phyloP scores from a whole-genome alignment of 2,329 filamentous ascomycete species.

The Colletotrichum sp. region DNA sequence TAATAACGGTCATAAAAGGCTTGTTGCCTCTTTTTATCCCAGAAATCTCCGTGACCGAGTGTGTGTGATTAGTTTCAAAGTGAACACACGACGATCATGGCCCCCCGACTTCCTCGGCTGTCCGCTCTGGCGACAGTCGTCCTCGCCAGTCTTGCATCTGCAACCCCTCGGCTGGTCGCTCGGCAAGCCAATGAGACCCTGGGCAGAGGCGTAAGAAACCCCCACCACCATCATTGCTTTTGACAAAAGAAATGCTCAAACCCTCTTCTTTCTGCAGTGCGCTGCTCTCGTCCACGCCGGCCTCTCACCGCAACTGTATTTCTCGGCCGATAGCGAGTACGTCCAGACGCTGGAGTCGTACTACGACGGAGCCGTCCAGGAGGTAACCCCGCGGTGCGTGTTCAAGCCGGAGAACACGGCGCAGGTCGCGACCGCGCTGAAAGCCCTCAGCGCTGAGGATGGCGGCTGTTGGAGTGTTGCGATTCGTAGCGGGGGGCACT shows the following conservation, averaged over 20 bases:
- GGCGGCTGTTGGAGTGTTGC: conserved; percentile 36
- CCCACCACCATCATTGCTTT: not conserved
- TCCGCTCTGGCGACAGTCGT: not conserved
- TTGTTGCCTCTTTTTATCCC: not conserved
- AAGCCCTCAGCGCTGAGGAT: not conserved
- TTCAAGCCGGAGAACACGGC: not conserved
- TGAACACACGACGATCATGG: not conserved
- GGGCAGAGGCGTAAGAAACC: not conserved
- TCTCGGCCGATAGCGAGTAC: not conserved
- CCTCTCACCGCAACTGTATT: not conserved
- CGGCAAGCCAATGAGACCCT: not conserved
- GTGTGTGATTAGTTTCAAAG: not conserved
- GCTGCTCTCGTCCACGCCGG: not conserved
- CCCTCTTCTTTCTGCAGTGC: not conserved
- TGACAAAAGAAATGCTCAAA: not conserved
- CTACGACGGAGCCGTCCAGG: not conserved
- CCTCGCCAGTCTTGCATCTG: not conserved
- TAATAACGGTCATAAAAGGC: not conserved
- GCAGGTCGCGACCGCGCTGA: not conserved
- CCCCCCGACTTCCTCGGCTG: not conserved
- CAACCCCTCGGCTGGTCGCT: not conserved
- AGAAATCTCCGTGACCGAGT: not conserved
- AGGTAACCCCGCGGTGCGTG: conserved; percentile 2
- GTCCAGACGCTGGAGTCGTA: not conserved
- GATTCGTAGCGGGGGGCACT: conserved; percentile 44